Evolutionary conservation across 345 rosid genomes (phyloP).

Genomic region (Gossypium sturtianum): DNA sequence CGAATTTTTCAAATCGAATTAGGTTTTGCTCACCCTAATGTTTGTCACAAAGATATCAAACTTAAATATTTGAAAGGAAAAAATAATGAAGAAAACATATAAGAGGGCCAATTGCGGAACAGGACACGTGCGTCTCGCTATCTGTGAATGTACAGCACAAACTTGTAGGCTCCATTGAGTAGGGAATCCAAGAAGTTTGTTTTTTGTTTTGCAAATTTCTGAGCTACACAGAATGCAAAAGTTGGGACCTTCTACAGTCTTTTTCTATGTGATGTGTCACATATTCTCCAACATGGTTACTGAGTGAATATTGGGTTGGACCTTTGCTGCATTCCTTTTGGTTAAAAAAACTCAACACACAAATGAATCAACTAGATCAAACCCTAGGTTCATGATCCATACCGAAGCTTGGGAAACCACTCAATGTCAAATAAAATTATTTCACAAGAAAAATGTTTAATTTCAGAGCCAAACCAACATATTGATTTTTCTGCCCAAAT

Average conservation of each 20-base stretch:
- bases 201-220: too few species aligned
- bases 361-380: too few species aligned
- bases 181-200: neutral
- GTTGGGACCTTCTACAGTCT: neutral
- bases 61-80: too few species aligned
- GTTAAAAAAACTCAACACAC: too few species aligned
- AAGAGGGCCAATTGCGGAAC: neutral
- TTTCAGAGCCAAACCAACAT: conserved; percentile 24
- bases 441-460: conserved; percentile 20
- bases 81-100: too few species aligned
- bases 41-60: too few species aligned
- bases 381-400: neutral
- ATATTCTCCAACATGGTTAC: too few species aligned
- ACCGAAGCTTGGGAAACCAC: conserved; percentile 38
- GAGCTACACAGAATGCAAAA: neutral
- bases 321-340: neutral
- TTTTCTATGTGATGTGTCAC: neutral
- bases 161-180: neutral
- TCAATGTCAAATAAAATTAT: neutral
- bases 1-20: too few species aligned
- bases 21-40: too few species aligned
- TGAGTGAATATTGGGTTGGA: neutral
- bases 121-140: neutral
- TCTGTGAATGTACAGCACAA: neutral
- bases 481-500: conserved; percentile 20